phyloP scores from a whole-genome alignment of 2,329 filamentous ascomycete species.

The Didymella exigua region DNA sequence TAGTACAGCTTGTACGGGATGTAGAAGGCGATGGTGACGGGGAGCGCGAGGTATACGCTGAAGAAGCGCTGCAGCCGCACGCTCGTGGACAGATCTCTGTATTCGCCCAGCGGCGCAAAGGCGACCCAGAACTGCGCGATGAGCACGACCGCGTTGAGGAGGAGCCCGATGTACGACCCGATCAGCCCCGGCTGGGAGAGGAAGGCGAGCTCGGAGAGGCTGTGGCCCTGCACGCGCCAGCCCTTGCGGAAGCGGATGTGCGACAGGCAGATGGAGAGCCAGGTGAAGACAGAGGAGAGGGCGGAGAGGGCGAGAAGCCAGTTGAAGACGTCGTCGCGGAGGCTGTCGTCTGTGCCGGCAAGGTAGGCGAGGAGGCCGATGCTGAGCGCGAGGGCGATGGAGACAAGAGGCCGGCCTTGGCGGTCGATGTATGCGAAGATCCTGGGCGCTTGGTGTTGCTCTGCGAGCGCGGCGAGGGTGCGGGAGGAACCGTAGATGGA shows the following conservation, averaged over 20 bases:
- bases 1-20: conserved; percentile 76
- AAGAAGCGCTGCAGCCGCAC: conserved; percentile 72
- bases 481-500: conserved; percentile 90
- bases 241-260: conserved; percentile 70
- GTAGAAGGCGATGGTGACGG: conserved; percentile 72
- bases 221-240: conserved; percentile 66
- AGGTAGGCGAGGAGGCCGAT: conserved; percentile 67
- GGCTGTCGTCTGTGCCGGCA: conserved; percentile 50
- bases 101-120: conserved; percentile 72
- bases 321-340: conserved; percentile 58
- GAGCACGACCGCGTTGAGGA: conserved; percentile 76
- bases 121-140: conserved; percentile 88
- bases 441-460: conserved; percentile 68
- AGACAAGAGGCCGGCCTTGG: conserved; percentile 63
- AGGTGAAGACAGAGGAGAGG: conserved; percentile 75
- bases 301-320: conserved; percentile 75
- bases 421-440: conserved; percentile 67
- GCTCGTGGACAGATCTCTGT: conserved; percentile 51
- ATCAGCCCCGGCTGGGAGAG: conserved; percentile 75
- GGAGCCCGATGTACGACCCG: conserved; percentile 81
- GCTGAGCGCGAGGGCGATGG: conserved; percentile 59
- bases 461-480: conserved; percentile 86
- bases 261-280: conserved; percentile 68
- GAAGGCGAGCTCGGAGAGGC: conserved; percentile 80
- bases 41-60: conserved; percentile 71